A percentile compares a stretch with the other conserved stretches of the same genome.
Conservation (phyloP, 148 eudicot species). For the Rhododendron williamsianum region DNA sequence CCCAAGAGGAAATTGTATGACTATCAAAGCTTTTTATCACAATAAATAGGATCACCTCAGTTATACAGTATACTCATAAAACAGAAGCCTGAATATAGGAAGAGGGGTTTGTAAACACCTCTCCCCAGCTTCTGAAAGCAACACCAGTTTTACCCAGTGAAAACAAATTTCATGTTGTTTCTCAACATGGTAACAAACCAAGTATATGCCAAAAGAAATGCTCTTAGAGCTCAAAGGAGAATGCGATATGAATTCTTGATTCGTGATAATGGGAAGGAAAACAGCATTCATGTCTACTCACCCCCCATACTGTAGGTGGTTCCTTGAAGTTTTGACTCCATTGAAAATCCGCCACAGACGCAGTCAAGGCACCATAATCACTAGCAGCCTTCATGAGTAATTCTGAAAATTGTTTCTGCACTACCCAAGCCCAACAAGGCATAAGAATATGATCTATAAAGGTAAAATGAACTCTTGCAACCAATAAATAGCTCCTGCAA, state of each 20-base stretch:
- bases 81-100: not conserved
- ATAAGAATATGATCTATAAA: not conserved
- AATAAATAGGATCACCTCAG: not conserved
- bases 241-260: not conserved
- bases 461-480: not conserved
- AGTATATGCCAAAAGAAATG: not conserved
- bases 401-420: constrained; percentile 96
- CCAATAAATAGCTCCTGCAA: not conserved
- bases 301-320: constrained; percentile 57
- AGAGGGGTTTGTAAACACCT: not conserved
- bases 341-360: constrained; percentile 88
- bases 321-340: constrained; percentile 98
- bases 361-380: constrained; percentile 95
- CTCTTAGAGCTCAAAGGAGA: not conserved
- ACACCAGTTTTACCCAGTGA: not conserved
- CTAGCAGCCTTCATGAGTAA: constrained; percentile 95
- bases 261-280: not conserved
- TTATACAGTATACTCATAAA: not conserved
- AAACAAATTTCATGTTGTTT: not conserved
- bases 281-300: constrained; percentile 7
- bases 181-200: not conserved
- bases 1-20: not conserved
- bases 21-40: not conserved
- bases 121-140: not conserved
- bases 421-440: constrained; percentile 5